Base-by-base conservation (phyloP, 2,329 filamentous ascomycete species). In the Mariannaea elegans region DNA sequence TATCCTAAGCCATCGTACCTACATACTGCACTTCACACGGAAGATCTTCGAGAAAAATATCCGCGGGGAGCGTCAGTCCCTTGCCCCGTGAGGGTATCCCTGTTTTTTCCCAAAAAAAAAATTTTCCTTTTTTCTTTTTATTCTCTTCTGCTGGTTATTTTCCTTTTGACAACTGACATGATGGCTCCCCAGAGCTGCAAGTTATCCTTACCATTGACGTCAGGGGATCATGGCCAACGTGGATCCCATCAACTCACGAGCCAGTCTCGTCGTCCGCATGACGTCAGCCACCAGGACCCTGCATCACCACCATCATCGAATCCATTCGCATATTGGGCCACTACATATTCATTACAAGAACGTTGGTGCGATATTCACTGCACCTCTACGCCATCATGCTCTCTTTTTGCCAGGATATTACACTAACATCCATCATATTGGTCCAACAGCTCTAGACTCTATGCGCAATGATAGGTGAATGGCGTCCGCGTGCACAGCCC, bases 211-310 rank as follows among this genome's bases (percentile, higher is more conserved):
- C 13, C 24, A 51, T 59, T 70, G 68, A 70, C 68, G 68, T 70
- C 68, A 70, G 65, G 57, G 56, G 65, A 59, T 62, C 50, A 58
- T 50, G 12, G 16, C 23, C 13, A 48, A 29, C 34, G 46, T 34
- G 46, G 48, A 49, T 34, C 54, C 38, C n/a, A 21, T 56, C 32
- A 21, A 32, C 48, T 58, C 53, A 61, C 55, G 42, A 51, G 51
- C 51, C 39, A 14, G 32, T 48, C 19, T 41, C 23, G 31, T 47
- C 31, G 56, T 34, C 53, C 66, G 44, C 46, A 70, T 70, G 68
- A 70, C 68, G 68, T 70, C 66, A 65, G 45, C 38, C 60, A 62
- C 55, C 29, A 60, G 59, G 68, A 64, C 68, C 66, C 68, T 68
- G 58, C 47, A 66, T 65, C 45, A 46, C 45, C 16, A 42, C 38